Evolutionary conservation across 164 flowering plant genomes (phyloP).

Genomic region (Vitis rupestris): DNA sequence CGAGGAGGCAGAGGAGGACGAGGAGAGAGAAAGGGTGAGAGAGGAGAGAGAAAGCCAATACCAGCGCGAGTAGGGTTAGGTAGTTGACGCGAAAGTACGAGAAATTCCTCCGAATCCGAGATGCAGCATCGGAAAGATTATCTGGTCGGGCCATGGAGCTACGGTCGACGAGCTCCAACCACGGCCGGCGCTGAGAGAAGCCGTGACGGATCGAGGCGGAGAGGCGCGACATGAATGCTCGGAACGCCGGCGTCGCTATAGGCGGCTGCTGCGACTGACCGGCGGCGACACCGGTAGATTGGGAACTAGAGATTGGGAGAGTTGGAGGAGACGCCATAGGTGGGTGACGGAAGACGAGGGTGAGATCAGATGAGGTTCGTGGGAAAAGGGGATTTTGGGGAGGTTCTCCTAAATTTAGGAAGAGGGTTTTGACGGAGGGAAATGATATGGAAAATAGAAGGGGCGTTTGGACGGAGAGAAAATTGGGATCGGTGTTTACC

Average conservation of each 20-base stretch:
- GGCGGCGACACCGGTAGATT: constrained; percentile 14
- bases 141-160: constrained; percentile 46
- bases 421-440: no score
- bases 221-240: constrained; percentile 40
- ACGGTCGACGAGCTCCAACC: constrained; percentile 54
- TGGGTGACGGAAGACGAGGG: constrained; percentile 3
- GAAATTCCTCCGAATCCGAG: constrained; percentile 51
- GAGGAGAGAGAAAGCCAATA: constrained; percentile 52
- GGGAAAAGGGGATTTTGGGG: neutral
- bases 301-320: constrained; percentile 25
- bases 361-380: neutral
- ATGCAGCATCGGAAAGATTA: constrained; percentile 44
- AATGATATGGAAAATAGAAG: no score
- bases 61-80: constrained; percentile 36
- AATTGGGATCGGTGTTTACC: no score
- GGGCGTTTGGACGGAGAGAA: no score
- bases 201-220: constrained; percentile 37
- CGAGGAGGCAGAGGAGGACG: constrained; percentile 40
- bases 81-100: constrained; percentile 56
- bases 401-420: no score
- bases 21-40: constrained; percentile 58
- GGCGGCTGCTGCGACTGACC: constrained; percentile 29
- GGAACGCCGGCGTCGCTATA: constrained; percentile 45
- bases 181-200: constrained; percentile 53
- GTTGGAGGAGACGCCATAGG: constrained; percentile 34